These are phyloP conservation scores for Kalaharituber pfeilii DNA, from an alignment of 2,329 filamentous ascomycete species.

Conservation along the genomic window DNA sequence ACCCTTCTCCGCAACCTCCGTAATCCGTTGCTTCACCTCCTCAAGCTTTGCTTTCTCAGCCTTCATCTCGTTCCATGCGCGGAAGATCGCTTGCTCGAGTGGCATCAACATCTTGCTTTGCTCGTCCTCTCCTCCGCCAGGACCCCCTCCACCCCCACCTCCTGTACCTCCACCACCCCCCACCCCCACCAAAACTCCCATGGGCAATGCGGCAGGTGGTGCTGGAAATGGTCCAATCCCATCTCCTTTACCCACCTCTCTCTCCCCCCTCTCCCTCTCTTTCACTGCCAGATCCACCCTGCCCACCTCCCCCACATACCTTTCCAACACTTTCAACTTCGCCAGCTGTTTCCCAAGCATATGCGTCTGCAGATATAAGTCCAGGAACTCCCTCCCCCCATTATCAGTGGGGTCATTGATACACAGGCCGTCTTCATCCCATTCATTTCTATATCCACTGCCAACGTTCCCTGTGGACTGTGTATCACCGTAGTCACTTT, in stretches of 20 bases:
- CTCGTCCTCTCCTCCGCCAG: neutral
- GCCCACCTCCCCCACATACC: constrained; percentile 1
- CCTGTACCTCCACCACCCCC: neutral
- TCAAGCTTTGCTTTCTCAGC: constrained; percentile 8
- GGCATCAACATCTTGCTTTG: constrained; percentile 6
- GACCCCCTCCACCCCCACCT: neutral
- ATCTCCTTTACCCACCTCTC: neutral
- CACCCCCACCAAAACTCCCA: constrained; percentile 4
- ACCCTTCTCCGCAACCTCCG: constrained; percentile 1
- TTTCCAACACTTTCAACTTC: constrained; percentile 11
- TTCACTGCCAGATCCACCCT: too few species aligned
- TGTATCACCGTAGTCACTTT: constrained; percentile 3
- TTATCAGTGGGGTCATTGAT: neutral
- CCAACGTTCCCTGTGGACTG: neutral
- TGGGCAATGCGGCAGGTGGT: constrained; percentile 8
- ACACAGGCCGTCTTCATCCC: constrained; percentile 7
- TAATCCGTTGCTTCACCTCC: neutral
- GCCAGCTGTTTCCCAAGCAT: constrained; percentile 12
- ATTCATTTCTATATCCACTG: constrained; percentile 3
- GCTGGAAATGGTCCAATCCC: too few species aligned
- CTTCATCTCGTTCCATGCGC: constrained; percentile 8
- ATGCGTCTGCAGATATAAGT: constrained; percentile 11
- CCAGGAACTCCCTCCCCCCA: neutral
- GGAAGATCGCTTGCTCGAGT: constrained; percentile 12
- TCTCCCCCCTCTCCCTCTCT: neutral